These are phyloP conservation scores for Eimeria praecox DNA, from an alignment of 169 alveolate genomes.

Conservation along the genomic window DNA sequence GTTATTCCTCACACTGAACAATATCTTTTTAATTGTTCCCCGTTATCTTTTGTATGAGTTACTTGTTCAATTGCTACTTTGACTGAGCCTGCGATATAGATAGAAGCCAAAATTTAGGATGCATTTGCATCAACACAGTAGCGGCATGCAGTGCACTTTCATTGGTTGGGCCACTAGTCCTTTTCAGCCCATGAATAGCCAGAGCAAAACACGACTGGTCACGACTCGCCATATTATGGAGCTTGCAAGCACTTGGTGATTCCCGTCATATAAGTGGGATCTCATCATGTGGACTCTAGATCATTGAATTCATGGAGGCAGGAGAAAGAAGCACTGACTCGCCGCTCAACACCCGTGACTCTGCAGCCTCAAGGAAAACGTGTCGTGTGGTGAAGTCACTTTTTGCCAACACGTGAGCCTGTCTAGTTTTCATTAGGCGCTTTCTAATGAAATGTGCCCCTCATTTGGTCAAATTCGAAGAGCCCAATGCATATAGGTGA, in stretches of 20 bases:
- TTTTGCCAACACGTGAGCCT: neutral
- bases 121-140: neutral
- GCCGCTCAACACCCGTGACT: neutral
- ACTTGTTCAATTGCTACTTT: neutral
- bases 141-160: neutral
- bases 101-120: neutral
- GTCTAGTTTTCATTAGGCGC: neutral
- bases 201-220: neutral
- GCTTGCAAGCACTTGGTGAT: neutral
- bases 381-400: neutral
- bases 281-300: neutral
- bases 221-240: too few relatives aligned
- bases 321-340: neutral
- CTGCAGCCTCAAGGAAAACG: neutral
- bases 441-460: neutral
- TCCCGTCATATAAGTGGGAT: neutral
- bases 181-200: neutral
- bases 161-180: too few relatives aligned
- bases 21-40: constrained; percentile 7
- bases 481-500: neutral
- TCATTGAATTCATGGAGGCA: neutral
- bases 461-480: neutral
- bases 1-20: neutral
- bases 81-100: neutral
- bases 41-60: neutral